phyloP scores from a whole-genome alignment of 805 yeast genomes.

The Maudiozyma barnettii region DNA sequence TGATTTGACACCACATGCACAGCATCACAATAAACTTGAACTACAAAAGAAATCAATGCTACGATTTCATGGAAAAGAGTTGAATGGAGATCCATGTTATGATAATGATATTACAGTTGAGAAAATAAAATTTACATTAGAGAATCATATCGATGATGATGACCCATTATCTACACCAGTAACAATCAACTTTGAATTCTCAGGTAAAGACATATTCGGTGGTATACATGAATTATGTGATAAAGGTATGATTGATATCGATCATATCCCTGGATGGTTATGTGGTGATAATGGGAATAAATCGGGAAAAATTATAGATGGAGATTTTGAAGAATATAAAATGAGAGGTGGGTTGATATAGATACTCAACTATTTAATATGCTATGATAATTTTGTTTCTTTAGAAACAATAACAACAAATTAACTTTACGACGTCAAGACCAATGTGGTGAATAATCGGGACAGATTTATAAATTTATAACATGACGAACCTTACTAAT shows the following conservation, averaged over 20 bases:
- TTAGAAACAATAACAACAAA: too few species aligned
- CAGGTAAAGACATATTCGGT: constrained; percentile 67
- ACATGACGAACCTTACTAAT: constrained; percentile 36
- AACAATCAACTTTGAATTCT: constrained; percentile 30
- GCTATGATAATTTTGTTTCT: too few species aligned
- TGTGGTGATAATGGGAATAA: constrained; percentile 62
- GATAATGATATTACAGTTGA: constrained; percentile 53
- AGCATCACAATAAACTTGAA: neutral
- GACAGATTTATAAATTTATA: constrained; percentile 7
- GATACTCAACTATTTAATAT: neutral
- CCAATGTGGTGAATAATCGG: neutral
- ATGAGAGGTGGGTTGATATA: constrained; percentile 17
- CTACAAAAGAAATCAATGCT: constrained; percentile 1
- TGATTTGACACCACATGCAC: neutral
- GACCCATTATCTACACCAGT: constrained; percentile 9
- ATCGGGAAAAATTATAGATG: constrained; percentile 39
- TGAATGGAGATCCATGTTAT: constrained; percentile 8
- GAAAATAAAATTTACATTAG: constrained; percentile 34
- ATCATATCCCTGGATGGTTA: constrained; percentile 62
- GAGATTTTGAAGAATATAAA: constrained; percentile 21
- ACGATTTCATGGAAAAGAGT: neutral
- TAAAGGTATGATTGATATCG: constrained; percentile 40
- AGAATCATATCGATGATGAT: constrained; percentile 6
- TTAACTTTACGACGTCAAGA: too few species aligned
- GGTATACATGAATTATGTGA: constrained; percentile 65